Evolutionary conservation across 2,329 filamentous ascomycete genomes (phyloP).

Genomic region (Gliomastix tumulicola): DNA sequence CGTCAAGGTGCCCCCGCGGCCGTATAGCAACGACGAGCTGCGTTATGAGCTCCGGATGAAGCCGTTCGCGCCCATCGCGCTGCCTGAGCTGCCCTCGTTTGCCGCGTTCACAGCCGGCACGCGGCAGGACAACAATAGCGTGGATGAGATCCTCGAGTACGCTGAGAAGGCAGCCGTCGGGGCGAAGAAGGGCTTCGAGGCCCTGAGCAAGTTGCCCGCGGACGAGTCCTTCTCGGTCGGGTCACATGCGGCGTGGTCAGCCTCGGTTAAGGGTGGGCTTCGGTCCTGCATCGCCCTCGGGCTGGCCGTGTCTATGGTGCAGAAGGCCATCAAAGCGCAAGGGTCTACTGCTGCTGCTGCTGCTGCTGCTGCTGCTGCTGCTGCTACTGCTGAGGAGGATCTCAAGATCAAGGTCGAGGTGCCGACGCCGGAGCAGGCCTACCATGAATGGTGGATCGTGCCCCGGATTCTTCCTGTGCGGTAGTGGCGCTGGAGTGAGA

Average conservation of each 20-base stretch:
- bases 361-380: too few relatives aligned
- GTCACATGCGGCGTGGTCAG: conserved; percentile 55
- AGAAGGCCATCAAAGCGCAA: conserved; percentile 16
- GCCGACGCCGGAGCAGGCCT: conserved; percentile 43
- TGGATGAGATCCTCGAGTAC: conserved; percentile 32
- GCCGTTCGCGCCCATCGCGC: conserved; percentile 63
- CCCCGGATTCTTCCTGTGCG: conserved; percentile 33
- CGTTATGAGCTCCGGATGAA: conserved; percentile 84
- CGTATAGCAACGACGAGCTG: conserved; percentile 61
- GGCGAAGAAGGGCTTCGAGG: conserved; percentile 50
- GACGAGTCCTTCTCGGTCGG: conserved; percentile 48
- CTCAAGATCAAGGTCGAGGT: conserved; percentile 42
- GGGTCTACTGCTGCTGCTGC: too few relatives aligned
- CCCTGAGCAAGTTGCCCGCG: conserved; percentile 42
- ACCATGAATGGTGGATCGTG: conserved; percentile 61
- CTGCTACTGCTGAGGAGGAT: conserved; percentile 12
- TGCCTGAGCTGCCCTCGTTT: conserved; percentile 61
- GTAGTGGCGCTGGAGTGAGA: too few relatives aligned
- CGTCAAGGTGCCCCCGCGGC: conserved; percentile 43
- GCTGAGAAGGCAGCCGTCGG: conserved; percentile 37
- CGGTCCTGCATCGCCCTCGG: conserved; percentile 66
- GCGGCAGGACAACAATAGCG: conserved; percentile 27
- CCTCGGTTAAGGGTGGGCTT: conserved; percentile 51
- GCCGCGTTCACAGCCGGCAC: conserved; percentile 48
- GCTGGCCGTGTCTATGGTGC: conserved; percentile 54